Conservation (phyloP, 2,329 filamentous ascomycete species). For the Monilinia vaccinii-corymbosi region DNA sequence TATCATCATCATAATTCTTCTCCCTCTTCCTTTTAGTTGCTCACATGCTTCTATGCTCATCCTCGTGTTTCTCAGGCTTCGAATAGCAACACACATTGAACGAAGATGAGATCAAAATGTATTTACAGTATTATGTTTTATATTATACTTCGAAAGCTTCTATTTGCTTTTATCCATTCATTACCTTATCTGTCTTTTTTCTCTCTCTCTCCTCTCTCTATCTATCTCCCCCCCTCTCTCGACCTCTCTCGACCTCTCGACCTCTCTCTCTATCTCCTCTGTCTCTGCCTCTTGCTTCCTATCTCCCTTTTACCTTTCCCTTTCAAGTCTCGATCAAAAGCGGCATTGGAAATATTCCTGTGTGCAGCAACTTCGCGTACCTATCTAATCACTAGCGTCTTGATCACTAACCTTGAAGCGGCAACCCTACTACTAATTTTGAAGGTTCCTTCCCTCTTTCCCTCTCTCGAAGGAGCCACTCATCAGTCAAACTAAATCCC, state of each 20-base stretch:
- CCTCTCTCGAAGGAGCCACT: constrained; percentile 4
- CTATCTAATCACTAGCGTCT: constrained; percentile 4
- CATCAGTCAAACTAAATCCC: constrained; percentile 2
- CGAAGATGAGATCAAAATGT: no score
- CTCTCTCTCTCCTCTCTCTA: background rate
- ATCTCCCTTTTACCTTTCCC: background rate
- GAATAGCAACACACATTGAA: no score
- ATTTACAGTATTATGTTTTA: no score
- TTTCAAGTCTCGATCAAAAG: background rate
- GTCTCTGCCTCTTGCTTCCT: background rate
- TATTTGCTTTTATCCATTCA: no score
- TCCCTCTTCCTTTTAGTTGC: no score
- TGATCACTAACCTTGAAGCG: constrained; percentile 7
- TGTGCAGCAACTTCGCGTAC: constrained; percentile 1
- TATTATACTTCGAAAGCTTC: no score
- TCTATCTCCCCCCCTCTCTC: background rate
- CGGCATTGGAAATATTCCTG: constrained; percentile 1
- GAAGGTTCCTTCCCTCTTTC: constrained; percentile 9
- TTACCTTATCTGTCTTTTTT: background rate
- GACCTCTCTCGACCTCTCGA: background rate
- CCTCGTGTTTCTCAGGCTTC: no score
- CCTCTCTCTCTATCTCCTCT: background rate
- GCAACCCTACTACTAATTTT: constrained; percentile 4
- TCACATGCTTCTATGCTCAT: no score
- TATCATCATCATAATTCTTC: no score